phyloP scores from a whole-genome alignment of 345 rosid species.

The Brassica juncea region DNA sequence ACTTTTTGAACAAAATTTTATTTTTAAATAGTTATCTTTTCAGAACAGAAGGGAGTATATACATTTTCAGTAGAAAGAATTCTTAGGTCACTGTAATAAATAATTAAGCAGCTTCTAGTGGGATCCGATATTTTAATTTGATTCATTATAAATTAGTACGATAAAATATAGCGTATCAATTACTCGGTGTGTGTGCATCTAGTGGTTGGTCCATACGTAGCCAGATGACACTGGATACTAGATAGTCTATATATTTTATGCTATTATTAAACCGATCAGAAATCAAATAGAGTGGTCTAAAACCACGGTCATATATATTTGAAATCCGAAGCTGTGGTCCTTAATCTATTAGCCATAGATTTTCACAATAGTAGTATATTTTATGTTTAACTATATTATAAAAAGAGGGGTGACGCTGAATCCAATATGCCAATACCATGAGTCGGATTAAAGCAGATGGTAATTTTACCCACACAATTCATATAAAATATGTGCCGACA shows the following conservation, averaged over 20 bases:
- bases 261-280: slow-evolving; percentile 5
- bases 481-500: neutral
- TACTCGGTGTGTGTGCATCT: neutral
- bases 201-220: slow-evolving; percentile 16
- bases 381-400: neutral
- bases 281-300: slow-evolving; percentile 27
- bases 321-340: slow-evolving; percentile 34
- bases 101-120: slow-evolving; percentile 23
- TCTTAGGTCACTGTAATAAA: neutral
- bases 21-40: no score
- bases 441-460: neutral
- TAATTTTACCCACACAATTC: neutral
- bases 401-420: neutral
- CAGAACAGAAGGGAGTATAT: neutral
- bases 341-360: slow-evolving; percentile 19
- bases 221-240: slow-evolving; percentile 1
- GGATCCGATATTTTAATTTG: slow-evolving; percentile 1
- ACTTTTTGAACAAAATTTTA: no score
- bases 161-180: slow-evolving; percentile 11
- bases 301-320: neutral
- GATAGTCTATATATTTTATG: neutral
- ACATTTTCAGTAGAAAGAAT: neutral
- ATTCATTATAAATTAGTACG: slow-evolving; percentile 5
- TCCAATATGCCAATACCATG: slow-evolving; percentile 16
- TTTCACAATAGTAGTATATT: neutral